Percentiles rank a stretch among this genome's conserved stretches.
Conservation (phyloP, 495 filamentous ascomycete species). For the Xylaria acuta region DNA sequence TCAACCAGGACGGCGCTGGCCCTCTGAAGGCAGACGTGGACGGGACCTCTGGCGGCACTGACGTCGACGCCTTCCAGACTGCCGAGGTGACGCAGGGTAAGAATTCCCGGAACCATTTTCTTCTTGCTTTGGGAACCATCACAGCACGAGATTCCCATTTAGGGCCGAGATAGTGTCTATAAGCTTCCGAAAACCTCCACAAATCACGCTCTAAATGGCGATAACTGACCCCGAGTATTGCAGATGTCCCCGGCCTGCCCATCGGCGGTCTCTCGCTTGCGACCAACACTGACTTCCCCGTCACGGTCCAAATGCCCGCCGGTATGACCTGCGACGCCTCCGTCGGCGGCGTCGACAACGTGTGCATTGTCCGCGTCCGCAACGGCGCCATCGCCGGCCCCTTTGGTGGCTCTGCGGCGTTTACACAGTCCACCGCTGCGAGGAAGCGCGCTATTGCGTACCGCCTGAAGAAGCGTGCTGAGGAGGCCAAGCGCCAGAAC, state of each 20-base stretch:
- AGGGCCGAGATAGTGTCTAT: no score
- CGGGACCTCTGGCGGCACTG: constrained; percentile 61
- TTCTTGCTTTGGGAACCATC: no score
- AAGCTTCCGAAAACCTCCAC: no score
- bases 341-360: constrained; percentile 57
- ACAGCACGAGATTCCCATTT: no score
- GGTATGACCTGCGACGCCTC: constrained; percentile 66
- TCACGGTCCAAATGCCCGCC: constrained; percentile 63
- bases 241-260: constrained; percentile 63
- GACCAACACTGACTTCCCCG: constrained; percentile 60
- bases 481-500: constrained; percentile 32
- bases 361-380: constrained; percentile 64
- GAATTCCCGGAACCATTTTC: no score
- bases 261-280: constrained; percentile 56
- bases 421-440: constrained; percentile 54
- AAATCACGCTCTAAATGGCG: no score
- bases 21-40: constrained; percentile 57
- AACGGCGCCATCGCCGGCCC: constrained; percentile 64
- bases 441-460: constrained; percentile 55
- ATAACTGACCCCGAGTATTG: no score
- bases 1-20: constrained; percentile 62
- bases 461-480: constrained; percentile 50
- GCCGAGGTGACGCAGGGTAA: constrained; percentile 62
- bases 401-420: constrained; percentile 64
- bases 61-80: constrained; percentile 57